These are phyloP conservation scores for Mollisiaceae sp. DNA, from an alignment of 2,329 filamentous ascomycete species.

Conservation along the genomic window DNA sequence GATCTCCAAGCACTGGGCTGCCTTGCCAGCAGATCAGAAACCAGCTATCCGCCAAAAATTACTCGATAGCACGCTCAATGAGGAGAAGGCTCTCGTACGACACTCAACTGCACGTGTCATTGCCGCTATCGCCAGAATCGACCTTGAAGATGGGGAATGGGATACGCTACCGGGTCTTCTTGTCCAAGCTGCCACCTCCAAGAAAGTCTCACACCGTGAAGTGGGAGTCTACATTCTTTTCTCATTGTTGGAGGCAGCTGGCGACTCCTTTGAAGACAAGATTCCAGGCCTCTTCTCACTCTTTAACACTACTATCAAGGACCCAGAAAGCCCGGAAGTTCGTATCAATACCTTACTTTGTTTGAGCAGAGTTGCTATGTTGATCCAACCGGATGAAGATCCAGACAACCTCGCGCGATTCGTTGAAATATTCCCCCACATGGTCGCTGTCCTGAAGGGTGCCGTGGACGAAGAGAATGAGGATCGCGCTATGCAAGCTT, in stretches of 20 bases:
- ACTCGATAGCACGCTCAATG: conserved; percentile 81
- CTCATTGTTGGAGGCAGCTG: conserved; percentile 87
- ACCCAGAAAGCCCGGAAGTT: conserved; percentile 89
- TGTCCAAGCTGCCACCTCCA: conserved; percentile 77
- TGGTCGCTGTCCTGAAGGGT: conserved; percentile 89
- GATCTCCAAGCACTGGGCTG: conserved; percentile 84
- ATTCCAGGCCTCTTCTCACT: conserved; percentile 79
- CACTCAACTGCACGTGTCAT: conserved; percentile 90
- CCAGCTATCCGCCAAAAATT: conserved; percentile 80
- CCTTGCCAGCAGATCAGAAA: conserved; percentile 77
- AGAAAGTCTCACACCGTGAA: conserved; percentile 79
- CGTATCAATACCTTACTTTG: conserved; percentile 93
- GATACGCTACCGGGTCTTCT: conserved; percentile 79
- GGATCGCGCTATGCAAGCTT: conserved; percentile 86
- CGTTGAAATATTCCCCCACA: conserved; percentile 79
- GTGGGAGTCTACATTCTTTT: conserved; percentile 93
- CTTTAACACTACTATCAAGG: conserved; percentile 86
- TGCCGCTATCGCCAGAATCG: conserved; percentile 82
- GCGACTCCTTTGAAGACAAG: conserved; percentile 82
- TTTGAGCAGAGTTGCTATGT: conserved; percentile 84
- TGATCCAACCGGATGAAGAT: conserved; percentile 88
- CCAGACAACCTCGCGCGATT: conserved; percentile 73
- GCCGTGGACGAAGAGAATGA: conserved; percentile 82
- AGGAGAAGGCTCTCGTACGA: conserved; percentile 76
- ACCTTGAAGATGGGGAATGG: conserved; percentile 89